phyloP scores from a whole-genome alignment of 768 basidiomycete genomes.

The Kwoniella dejecticola region DNA sequence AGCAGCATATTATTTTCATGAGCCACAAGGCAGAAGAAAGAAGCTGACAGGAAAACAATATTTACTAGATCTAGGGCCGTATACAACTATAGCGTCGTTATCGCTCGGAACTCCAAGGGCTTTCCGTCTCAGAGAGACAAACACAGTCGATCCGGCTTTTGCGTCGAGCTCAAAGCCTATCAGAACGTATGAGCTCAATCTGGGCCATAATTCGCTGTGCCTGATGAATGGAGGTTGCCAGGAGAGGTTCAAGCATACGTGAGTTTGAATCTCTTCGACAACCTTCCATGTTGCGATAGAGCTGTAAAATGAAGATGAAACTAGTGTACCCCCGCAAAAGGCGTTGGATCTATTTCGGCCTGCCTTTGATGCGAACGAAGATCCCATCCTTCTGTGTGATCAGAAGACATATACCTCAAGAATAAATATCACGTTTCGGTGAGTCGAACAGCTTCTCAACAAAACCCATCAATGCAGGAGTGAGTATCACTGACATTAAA shows the following conservation, averaged over 20 bases:
- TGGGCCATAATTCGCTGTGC: slow-evolving; percentile 52
- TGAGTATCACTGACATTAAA: background rate
- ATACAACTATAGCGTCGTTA: slow-evolving; percentile 54
- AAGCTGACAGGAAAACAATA: no score
- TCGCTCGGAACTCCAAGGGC: slow-evolving; percentile 54
- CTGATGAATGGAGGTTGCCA: slow-evolving; percentile 56
- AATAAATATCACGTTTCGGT: slow-evolving; percentile 56
- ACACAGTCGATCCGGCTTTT: slow-evolving; percentile 36
- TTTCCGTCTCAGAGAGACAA: slow-evolving; percentile 50
- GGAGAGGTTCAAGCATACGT: slow-evolving; percentile 55
- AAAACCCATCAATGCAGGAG: background rate
- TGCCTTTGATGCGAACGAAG: slow-evolving; percentile 28
- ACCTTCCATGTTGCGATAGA: background rate
- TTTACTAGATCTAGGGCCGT: slow-evolving; percentile 54
- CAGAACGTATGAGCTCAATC: slow-evolving; percentile 52
- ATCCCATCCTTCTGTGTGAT: slow-evolving; percentile 29
- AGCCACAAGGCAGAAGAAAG: no score
- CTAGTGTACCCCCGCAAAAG: slow-evolving; percentile 49
- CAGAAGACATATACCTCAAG: slow-evolving; percentile 44
- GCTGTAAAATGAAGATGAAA: no score
- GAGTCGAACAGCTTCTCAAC: background rate
- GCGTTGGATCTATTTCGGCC: slow-evolving; percentile 53
- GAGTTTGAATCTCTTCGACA: slow-evolving; percentile 21
- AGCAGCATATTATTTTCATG: no score
- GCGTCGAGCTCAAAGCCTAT: slow-evolving; percentile 28